Evolutionary conservation across 768 basidiomycete species (phyloP).

Genomic region (Omphalotus guepiniiformis): DNA sequence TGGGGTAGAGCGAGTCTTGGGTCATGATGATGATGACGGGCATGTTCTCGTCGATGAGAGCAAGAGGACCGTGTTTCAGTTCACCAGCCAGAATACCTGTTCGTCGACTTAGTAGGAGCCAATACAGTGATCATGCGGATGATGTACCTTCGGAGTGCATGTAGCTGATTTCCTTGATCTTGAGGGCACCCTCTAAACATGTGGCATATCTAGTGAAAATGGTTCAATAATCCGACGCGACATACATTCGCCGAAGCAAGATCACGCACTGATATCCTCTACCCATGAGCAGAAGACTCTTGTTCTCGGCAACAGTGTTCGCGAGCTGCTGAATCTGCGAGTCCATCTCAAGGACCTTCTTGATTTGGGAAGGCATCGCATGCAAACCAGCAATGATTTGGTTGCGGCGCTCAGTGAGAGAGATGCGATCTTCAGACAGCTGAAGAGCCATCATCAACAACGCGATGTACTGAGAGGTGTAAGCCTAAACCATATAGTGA

Average conservation of each 20-base stretch:
- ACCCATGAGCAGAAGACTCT: slow-evolving; percentile 93
- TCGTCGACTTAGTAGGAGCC: slow-evolving; percentile 7
- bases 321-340: slow-evolving; percentile 75
- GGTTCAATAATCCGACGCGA: slow-evolving; percentile 5
- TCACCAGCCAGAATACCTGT: slow-evolving; percentile 94
- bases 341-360: slow-evolving; percentile 80
- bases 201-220: slow-evolving; percentile 73
- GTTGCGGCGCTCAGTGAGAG: slow-evolving; percentile 83
- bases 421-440: slow-evolving; percentile 95
- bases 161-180: slow-evolving; percentile 99
- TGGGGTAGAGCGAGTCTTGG: slow-evolving; percentile 95
- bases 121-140: not conserved
- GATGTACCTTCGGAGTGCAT: slow-evolving; percentile 71
- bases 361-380: slow-evolving; percentile 86
- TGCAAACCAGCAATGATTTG: slow-evolving; percentile 93
- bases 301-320: slow-evolving; percentile 72
- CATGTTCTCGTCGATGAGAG: slow-evolving; percentile 98
- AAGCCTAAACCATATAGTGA: slow-evolving; percentile 52
- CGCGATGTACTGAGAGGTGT: slow-evolving; percentile 98
- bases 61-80: slow-evolving; percentile 97
- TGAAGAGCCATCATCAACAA: slow-evolving; percentile 98
- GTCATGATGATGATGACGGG: slow-evolving; percentile 99
- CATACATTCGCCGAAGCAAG: slow-evolving; percentile 2
- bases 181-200: slow-evolving; percentile 95
- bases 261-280: slow-evolving; percentile 86